These are phyloP conservation scores for Penicillium sclerotigenum DNA, from an alignment of 2,329 filamentous ascomycete genomes.

Conservation along the genomic window DNA sequence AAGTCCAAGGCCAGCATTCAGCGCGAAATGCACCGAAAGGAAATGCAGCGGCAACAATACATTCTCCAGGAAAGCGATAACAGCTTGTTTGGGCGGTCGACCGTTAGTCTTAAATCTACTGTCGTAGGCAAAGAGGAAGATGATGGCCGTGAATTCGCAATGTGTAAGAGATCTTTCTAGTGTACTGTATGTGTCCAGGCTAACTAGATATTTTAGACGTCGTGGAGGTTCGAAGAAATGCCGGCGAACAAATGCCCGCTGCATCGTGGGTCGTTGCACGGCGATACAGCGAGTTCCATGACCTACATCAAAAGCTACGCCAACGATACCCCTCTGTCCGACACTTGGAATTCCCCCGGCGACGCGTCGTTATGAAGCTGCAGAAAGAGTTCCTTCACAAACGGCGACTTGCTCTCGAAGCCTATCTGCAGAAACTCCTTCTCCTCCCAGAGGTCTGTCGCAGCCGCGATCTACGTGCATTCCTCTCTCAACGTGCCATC, in stretches of 20 bases:
- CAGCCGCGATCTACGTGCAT: constrained; percentile 85
- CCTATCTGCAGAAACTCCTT: constrained; percentile 77
- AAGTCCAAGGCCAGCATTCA: constrained; percentile 94
- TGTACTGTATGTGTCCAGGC: not conserved
- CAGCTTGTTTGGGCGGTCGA: constrained; percentile 88
- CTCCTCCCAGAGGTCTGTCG: constrained; percentile 89
- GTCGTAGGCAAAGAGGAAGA: constrained; percentile 90
- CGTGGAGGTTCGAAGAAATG: constrained; percentile 83
- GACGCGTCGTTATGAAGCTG: constrained; percentile 92
- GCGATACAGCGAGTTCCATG: constrained; percentile 94
- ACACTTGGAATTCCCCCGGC: constrained; percentile 83
- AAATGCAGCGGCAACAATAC: constrained; percentile 94
- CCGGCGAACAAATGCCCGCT: constrained; percentile 94
- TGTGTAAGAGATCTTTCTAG: constrained; percentile 54
- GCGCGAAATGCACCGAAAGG: constrained; percentile 87
- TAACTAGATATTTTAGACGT: constrained; percentile 55
- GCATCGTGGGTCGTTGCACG: constrained; percentile 90
- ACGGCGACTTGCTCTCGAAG: constrained; percentile 75
- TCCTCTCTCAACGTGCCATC: constrained; percentile 82
- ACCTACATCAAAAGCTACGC: constrained; percentile 85
- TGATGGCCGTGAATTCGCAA: constrained; percentile 87
- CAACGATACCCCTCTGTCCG: constrained; percentile 82
- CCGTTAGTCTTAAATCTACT: constrained; percentile 84
- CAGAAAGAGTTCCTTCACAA: constrained; percentile 95
- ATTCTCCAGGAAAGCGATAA: constrained; percentile 97